These are phyloP conservation scores for Scedosporium dehoogii DNA, from an alignment of 2,329 filamentous ascomycete species.

Conservation along the genomic window DNA sequence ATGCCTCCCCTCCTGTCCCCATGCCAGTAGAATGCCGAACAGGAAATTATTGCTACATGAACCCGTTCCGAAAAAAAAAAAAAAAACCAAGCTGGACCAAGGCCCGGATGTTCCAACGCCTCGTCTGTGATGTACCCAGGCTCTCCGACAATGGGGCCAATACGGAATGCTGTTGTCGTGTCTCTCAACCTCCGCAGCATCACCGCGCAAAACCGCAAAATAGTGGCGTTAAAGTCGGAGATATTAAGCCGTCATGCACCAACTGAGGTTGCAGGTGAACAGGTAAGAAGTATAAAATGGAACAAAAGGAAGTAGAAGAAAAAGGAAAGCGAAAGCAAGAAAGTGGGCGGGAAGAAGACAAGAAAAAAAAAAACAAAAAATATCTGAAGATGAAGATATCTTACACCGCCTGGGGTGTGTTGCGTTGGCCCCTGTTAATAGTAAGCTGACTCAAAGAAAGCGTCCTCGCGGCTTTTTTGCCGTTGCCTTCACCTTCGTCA, in stretches of 20 bases:
- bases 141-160: too few relatives aligned
- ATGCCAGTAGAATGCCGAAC: background rate
- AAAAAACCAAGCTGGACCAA: background rate
- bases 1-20: background rate
- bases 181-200: too few relatives aligned
- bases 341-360: background rate
- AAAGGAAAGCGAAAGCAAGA: background rate
- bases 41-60: background rate
- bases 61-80: background rate
- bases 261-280: too few relatives aligned
- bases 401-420: background rate
- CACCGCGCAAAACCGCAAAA: too few relatives aligned
- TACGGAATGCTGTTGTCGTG: too few relatives aligned
- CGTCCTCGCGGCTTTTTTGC: slow-evolving; percentile 49
- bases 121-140: too few relatives aligned
- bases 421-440: slow-evolving; percentile 22
- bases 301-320: too few relatives aligned
- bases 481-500: slow-evolving; percentile 26
- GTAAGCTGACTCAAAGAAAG: slow-evolving; percentile 55
- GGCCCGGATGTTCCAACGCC: too few relatives aligned
- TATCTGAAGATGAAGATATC: background rate
- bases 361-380: slow-evolving; percentile 1
- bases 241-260: too few relatives aligned
- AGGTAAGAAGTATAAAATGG: too few relatives aligned
- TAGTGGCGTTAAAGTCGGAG: too few relatives aligned